These are phyloP conservation scores for Rhynchosporium graminicola DNA, from an alignment of 2,329 filamentous ascomycete genomes.

Conservation along the genomic window DNA sequence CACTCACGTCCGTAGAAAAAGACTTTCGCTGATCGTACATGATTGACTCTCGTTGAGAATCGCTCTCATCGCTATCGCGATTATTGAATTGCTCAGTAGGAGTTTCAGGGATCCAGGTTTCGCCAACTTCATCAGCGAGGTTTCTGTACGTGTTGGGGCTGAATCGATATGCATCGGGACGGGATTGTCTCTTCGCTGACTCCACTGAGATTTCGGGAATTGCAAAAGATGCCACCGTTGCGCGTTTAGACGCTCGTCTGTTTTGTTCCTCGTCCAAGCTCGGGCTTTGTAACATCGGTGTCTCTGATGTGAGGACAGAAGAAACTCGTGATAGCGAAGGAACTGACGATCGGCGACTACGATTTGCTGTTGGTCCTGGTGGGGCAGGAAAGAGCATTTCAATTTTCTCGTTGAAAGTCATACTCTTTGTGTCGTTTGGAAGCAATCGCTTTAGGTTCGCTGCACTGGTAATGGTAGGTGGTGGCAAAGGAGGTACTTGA, in stretches of 20 bases:
- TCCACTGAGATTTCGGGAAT: conserved; percentile 17
- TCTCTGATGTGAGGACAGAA: conserved; percentile 32
- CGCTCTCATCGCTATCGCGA: conserved; percentile 18
- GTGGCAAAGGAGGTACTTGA: conserved; percentile 47
- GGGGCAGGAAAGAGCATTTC: conserved; percentile 50
- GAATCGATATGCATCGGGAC: conserved; percentile 32
- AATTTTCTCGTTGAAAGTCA: conserved; percentile 61
- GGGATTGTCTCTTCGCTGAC: conserved; percentile 15
- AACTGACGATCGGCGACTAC: conserved; percentile 45
- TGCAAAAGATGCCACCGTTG: conserved; percentile 35
- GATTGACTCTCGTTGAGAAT: conserved; percentile 20
- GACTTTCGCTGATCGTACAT: conserved; percentile 42
- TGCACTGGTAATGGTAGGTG: conserved; percentile 46
- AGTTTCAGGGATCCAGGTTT: conserved; percentile 46
- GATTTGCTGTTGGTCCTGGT: conserved; percentile 36
- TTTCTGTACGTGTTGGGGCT: conserved; percentile 41
- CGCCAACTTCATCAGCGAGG: conserved; percentile 42
- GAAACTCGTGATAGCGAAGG: conserved; percentile 46
- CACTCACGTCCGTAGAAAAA: conserved; percentile 38
- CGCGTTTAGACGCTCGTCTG: conserved; percentile 33
- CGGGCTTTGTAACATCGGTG: conserved; percentile 27
- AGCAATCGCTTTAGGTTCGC: conserved; percentile 44
- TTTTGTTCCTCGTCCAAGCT: conserved; percentile 34
- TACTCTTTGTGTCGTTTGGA: conserved; percentile 57
- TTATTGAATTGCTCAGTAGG: conserved; percentile 16